Evolutionary conservation across 495 filamentous ascomycete genomes (phyloP).

Genomic region (Neurospora cerealis): DNA sequence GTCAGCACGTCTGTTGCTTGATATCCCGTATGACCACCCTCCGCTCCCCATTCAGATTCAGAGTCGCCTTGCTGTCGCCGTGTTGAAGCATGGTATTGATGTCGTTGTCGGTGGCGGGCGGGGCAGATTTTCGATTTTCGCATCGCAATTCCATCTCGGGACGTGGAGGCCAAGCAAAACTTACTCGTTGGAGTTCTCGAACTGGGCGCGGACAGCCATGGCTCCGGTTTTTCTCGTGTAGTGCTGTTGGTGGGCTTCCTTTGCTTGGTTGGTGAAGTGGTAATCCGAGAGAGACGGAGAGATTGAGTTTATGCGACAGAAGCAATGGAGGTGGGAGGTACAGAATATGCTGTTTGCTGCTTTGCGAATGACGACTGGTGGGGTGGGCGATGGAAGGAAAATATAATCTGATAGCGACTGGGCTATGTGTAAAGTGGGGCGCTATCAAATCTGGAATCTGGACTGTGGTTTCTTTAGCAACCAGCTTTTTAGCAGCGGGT

Average conservation of each 20-base stretch:
- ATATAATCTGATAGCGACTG: neutral
- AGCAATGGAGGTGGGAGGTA: neutral
- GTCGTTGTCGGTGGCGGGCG: neutral
- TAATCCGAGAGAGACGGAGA: conserved; percentile 2
- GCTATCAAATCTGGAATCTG: neutral
- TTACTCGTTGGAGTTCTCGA: conserved; percentile 98
- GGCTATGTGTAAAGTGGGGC: neutral
- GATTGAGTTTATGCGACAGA: neutral
- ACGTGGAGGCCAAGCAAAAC: conserved; percentile 24
- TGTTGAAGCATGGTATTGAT: neutral
- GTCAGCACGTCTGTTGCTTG: neutral
- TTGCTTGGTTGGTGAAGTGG: conserved; percentile 5
- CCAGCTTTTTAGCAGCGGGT: neutral
- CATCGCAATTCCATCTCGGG: neutral
- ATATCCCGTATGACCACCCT: neutral
- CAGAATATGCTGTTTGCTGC: conserved; percentile 5
- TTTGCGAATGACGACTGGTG: conserved; percentile 5
- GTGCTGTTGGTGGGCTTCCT: neutral
- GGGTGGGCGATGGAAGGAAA: conserved; percentile 2
- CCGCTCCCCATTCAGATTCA: neutral
- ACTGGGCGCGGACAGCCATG: conserved; percentile 82
- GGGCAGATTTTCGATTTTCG: neutral
- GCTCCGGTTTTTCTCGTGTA: conserved; percentile 8
- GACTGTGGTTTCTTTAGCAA: neutral
- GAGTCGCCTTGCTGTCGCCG: neutral